These are phyloP conservation scores for Paxillus rubicundulus DNA, from an alignment of 768 basidiomycete genomes.

Conservation along the genomic window DNA sequence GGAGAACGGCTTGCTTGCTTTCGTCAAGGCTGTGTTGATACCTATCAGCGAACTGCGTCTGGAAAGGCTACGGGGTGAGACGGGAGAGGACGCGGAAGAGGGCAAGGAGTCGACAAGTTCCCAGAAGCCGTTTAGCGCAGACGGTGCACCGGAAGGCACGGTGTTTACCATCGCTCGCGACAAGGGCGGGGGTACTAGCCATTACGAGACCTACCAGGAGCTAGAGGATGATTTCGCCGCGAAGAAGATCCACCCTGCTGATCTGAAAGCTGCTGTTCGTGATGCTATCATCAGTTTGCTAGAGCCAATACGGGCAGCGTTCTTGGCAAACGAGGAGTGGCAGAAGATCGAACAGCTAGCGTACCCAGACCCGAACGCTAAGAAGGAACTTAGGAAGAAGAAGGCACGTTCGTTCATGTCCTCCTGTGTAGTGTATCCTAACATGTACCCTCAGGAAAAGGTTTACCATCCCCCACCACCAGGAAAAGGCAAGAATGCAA, in stretches of 20 bases:
- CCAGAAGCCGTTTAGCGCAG: constrained; percentile 60
- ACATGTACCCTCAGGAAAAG: constrained; percentile 51
- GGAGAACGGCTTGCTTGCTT: constrained; percentile 87
- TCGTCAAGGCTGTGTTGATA: constrained; percentile 83
- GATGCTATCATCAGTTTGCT: constrained; percentile 73
- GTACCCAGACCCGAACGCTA: constrained; percentile 76
- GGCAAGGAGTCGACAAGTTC: constrained; percentile 47
- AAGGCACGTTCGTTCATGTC: constrained; percentile 33
- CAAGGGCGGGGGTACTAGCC: constrained; percentile 69
- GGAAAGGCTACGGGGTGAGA: constrained; percentile 50
- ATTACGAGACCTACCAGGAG: constrained; percentile 65
- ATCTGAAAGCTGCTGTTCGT: constrained; percentile 78
- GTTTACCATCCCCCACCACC: constrained; percentile 83
- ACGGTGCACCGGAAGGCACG: constrained; percentile 75
- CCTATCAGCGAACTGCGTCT: constrained; percentile 77
- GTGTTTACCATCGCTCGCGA: constrained; percentile 78
- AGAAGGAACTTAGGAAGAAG: constrained; percentile 61
- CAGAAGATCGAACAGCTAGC: constrained; percentile 71
- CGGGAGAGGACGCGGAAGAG: constrained; percentile 39
- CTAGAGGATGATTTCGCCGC: constrained; percentile 73
- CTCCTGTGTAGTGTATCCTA: background rate
- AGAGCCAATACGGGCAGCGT: constrained; percentile 77
- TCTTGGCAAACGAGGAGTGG: constrained; percentile 78
- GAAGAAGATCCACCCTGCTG: constrained; percentile 83
- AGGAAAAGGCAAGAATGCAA: constrained; percentile 63